Conservation (phyloP, 164 flowering plant species). For the Cinnamomum chago region DNA sequence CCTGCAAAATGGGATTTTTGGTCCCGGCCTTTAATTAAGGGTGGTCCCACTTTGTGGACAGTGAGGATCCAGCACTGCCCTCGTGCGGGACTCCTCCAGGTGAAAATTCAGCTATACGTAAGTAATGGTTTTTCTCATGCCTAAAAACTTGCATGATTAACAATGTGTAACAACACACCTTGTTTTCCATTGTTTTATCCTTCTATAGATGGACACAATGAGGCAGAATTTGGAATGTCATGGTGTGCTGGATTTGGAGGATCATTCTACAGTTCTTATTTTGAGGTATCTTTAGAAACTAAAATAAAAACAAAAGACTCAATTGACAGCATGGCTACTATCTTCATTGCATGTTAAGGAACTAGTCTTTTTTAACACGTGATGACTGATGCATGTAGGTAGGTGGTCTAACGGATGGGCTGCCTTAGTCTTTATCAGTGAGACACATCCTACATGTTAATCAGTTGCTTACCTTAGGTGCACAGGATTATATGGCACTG, state of each 20-base stretch:
- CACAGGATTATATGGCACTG: too few relatives aligned
- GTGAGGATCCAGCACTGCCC: too few relatives aligned
- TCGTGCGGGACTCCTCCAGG: too few relatives aligned
- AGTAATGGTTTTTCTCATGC: too few relatives aligned
- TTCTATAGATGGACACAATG: conserved; percentile 82
- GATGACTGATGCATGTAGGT: background rate
- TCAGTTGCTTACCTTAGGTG: background rate
- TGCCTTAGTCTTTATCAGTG: background rate
- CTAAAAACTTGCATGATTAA: too few relatives aligned
- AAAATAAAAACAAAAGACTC: too few relatives aligned
- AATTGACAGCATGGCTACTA: background rate
- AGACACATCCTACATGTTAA: background rate
- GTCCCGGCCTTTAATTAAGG: too few relatives aligned
- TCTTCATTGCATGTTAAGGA: background rate
- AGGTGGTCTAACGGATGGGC: background rate
- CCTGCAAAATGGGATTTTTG: too few relatives aligned
- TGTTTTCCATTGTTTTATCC: background rate
- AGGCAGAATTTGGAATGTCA: conserved; percentile 99
- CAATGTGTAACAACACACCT: background rate
- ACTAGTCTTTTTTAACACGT: background rate
- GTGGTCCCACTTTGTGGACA: too few relatives aligned
- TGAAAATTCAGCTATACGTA: too few relatives aligned
- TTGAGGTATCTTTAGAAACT: conserved; percentile 55
- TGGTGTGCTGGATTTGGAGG: conserved; percentile 99
- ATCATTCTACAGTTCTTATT: conserved; percentile 76